These are phyloP conservation scores for Ceratobasidium sp. DNA, from an alignment of 1,284 basidiomycete genomes.

Conservation along the genomic window DNA sequence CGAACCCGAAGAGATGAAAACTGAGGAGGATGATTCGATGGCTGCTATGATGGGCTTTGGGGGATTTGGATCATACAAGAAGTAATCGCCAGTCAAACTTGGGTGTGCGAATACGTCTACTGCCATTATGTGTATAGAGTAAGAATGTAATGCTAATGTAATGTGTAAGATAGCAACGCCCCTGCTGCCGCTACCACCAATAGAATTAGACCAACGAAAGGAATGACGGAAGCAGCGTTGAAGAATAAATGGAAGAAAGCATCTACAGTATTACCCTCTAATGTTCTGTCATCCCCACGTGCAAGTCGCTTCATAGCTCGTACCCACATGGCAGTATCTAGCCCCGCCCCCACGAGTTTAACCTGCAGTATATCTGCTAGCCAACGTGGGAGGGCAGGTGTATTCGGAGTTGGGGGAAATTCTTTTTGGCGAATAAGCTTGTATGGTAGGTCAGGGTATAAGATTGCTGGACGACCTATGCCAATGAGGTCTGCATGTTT, in stretches of 20 bases:
- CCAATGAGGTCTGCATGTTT: constrained; percentile 78
- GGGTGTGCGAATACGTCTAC: neutral
- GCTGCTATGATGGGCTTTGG: constrained; percentile 91
- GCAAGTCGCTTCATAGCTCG: constrained; percentile 37
- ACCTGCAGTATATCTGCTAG: constrained; percentile 8
- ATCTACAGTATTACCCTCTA: constrained; percentile 39
- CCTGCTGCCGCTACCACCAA: constrained; percentile 7
- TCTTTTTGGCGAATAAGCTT: constrained; percentile 8
- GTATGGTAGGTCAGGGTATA: constrained; percentile 70
- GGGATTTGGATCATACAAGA: constrained; percentile 87
- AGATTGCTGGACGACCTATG: constrained; percentile 74
- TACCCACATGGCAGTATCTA: constrained; percentile 37
- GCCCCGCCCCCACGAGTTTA: constrained; percentile 31
- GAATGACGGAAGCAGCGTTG: constrained; percentile 30
- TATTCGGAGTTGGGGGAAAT: constrained; percentile 9
- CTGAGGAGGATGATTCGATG: constrained; percentile 67
- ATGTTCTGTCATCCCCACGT: neutral
- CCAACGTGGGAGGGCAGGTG: constrained; percentile 22
- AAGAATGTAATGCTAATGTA: constrained; percentile 34
- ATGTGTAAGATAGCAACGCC: neutral
- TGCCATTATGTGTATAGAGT: neutral
- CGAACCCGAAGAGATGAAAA: constrained; percentile 61
- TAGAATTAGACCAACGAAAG: constrained; percentile 12
- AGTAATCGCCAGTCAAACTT: constrained; percentile 56
- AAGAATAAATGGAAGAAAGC: constrained; percentile 45